Evolutionary conservation across 2,329 filamentous ascomycete genomes (phyloP).

Genomic region (Pseudogymnoascus sp.): DNA sequence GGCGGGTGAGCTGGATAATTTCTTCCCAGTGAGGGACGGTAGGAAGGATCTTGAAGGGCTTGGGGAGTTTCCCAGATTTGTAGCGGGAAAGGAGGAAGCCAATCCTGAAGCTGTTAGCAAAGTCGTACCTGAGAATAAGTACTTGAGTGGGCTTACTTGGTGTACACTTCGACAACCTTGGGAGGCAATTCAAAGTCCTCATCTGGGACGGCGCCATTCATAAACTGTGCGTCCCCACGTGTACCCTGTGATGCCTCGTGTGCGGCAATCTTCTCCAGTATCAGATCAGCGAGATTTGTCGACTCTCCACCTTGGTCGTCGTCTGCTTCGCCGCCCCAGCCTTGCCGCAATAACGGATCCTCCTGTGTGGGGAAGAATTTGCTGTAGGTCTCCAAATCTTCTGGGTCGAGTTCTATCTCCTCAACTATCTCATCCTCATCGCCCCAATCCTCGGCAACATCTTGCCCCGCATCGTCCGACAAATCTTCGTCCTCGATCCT

Average conservation of each 20-base stretch:
- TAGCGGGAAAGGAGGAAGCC: constrained; percentile 84
- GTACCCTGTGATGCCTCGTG: constrained; percentile 62
- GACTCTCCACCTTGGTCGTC: constrained; percentile 41
- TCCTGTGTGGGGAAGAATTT: constrained; percentile 74
- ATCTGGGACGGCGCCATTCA: constrained; percentile 41
- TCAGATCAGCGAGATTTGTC: constrained; percentile 85
- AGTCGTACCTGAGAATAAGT: constrained; percentile 11
- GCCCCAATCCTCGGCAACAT: constrained; percentile 56
- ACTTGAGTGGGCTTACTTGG: constrained; percentile 50
- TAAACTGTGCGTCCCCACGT: constrained; percentile 20
- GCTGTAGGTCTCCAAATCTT: constrained; percentile 83
- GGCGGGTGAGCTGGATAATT: constrained; percentile 74
- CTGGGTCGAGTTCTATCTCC: constrained; percentile 74
- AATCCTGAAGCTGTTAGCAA: constrained; percentile 43
- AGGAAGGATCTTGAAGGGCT: constrained; percentile 94
- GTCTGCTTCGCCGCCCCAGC: constrained; percentile 32
- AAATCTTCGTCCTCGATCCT: constrained; percentile 50
- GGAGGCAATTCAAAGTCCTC: constrained; percentile 80
- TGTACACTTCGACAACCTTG: constrained; percentile 90
- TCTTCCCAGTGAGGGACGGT: constrained; percentile 89
- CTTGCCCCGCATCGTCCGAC: constrained; percentile 37
- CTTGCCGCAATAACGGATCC: constrained; percentile 24
- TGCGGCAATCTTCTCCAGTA: constrained; percentile 86
- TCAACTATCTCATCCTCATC: constrained; percentile 67
- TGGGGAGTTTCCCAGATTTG: constrained; percentile 92